Base-by-base conservation (phyloP, 139 green algal genomes). In the Micromonas commoda region DNA sequence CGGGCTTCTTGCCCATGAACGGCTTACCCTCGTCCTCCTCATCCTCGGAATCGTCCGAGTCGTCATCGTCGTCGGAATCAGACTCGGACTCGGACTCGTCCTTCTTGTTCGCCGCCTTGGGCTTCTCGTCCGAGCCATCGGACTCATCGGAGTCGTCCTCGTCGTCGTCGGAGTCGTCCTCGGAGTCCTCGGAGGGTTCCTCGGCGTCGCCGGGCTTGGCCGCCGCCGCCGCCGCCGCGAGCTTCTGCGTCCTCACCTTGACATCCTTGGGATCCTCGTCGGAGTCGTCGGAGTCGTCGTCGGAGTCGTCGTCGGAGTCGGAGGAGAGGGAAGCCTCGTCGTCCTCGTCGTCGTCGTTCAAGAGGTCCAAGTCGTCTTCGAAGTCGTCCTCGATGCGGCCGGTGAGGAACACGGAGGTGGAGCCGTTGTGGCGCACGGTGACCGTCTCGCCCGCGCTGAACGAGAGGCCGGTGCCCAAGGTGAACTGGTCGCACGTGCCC, bases 341-440 rank as follows among this genome's bases (percentile, higher is more conserved):
- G 63, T 31, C 63, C 9, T 70, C 63, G 3, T 31, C 63, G 63
- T 70, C 63, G 63, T 31, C 24, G 63, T 34, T 31, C n/a, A 28
- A 34, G 20, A 39, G 16, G 21, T 28, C 21, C 2, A 28, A 5
- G 35, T 63, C 37, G 26, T 64, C 68, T 35, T 39, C 33, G 31
- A 73, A 73, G 29, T 52, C 66, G 31, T 73, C 66, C 52, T 77
- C 71, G 29, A 77, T 68, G 1, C 71, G 21, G 13, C 71, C 71
- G 28, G 26, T 69, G 16, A 77, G 51, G 45, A 28, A 77, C 52
- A 77, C 71, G 19, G 9, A 26, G 51, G 28, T 67, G 20, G 29
- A 28, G 4, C 71, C 51, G 35, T 29, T 63, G 24, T 75, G 68
- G 19, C 21, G 31, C 23, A 75, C 68, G 35, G 24, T 39, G 1